phyloP scores from a whole-genome alignment of 2,329 filamentous ascomycete genomes.

The Calcarisporium arbuscula region DNA sequence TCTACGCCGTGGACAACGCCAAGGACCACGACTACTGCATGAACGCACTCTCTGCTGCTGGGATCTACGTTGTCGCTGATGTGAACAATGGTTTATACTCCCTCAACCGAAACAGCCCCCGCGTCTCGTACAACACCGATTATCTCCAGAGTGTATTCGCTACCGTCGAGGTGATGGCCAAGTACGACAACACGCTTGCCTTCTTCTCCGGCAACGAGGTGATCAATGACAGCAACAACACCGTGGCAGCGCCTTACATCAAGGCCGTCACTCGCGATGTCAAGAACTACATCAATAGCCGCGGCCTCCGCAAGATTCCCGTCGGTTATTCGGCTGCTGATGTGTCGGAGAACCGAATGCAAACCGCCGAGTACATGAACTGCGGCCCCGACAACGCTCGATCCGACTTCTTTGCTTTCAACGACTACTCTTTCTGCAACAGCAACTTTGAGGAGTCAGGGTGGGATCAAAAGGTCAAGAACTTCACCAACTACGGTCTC shows the following conservation, averaged over 20 bases:
- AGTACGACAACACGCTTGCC: slow-evolving; percentile 80
- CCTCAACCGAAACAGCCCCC: slow-evolving; percentile 73
- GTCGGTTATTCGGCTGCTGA: slow-evolving; percentile 76
- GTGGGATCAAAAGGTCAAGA: slow-evolving; percentile 84
- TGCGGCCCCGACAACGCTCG: slow-evolving; percentile 79
- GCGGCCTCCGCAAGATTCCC: slow-evolving; percentile 59
- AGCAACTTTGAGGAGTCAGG: slow-evolving; percentile 64
- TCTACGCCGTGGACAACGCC: slow-evolving; percentile 89
- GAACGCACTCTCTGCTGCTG: slow-evolving; percentile 69
- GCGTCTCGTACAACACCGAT: slow-evolving; percentile 73
- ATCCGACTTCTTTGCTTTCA: slow-evolving; percentile 84
- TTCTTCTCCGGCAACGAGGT: slow-evolving; percentile 83
- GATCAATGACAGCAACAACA: slow-evolving; percentile 59
- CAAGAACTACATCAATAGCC: slow-evolving; percentile 60
- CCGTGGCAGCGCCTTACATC: slow-evolving; percentile 66
- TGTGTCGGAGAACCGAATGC: slow-evolving; percentile 75
- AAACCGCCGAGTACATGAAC: slow-evolving; percentile 91
- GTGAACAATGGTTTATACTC: slow-evolving; percentile 89
- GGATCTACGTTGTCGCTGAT: slow-evolving; percentile 88
- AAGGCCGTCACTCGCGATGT: slow-evolving; percentile 76
- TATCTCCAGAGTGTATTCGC: slow-evolving; percentile 84
- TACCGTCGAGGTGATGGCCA: slow-evolving; percentile 75
- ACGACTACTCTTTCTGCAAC: slow-evolving; percentile 85
- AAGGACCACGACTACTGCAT: slow-evolving; percentile 79
- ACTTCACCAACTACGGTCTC: slow-evolving; percentile 79